Conservation (phyloP, 345 rosid genomes). For the Melaleuca quinquenervia region DNA sequence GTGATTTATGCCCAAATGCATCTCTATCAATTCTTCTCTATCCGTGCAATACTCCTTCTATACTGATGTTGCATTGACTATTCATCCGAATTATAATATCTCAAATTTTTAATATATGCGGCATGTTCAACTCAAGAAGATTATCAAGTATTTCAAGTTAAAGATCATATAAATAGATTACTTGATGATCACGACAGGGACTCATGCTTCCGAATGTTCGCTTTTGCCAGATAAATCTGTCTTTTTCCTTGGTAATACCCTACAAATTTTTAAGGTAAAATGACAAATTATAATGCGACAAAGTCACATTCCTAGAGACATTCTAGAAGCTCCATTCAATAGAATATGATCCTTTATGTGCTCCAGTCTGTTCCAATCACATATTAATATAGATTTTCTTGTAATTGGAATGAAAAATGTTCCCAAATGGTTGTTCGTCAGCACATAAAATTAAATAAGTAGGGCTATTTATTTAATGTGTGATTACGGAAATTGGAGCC, state of each 20-base stretch:
- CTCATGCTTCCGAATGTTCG: background rate
- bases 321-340: background rate
- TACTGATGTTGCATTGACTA: background rate
- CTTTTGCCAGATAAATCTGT: background rate
- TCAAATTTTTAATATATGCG: background rate
- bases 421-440: background rate
- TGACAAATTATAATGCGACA: background rate
- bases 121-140: background rate
- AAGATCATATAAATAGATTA: background rate
- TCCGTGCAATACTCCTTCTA: no score
- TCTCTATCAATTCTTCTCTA: no score
- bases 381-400: background rate
- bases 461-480: background rate
- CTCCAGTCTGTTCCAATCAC: background rate
- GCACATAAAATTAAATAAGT: background rate
- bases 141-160: background rate
- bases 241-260: background rate
- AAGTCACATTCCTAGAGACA: background rate
- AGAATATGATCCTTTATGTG: background rate
- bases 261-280: background rate
- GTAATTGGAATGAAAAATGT: background rate
- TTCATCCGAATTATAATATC: background rate
- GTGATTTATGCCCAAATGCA: no score
- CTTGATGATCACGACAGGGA: background rate
- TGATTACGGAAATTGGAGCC: background rate